Evolutionary conservation across 495 filamentous ascomycete genomes (phyloP).

Genomic region (Xylaria grammica): DNA sequence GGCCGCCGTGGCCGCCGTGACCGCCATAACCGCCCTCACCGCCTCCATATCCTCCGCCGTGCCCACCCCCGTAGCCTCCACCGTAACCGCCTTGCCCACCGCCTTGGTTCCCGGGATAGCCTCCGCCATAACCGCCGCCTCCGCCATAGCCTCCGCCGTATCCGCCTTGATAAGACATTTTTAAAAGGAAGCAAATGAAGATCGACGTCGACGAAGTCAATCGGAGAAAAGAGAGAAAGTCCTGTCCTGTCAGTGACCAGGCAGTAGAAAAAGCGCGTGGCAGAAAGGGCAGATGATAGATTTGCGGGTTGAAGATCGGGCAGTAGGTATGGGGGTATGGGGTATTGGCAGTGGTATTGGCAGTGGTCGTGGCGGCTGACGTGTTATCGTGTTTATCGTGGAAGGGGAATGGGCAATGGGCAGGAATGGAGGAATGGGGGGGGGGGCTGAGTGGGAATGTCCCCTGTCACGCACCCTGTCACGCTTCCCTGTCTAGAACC

Average conservation of each 20-base stretch:
- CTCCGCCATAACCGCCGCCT: too few species aligned
- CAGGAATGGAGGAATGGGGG: background rate
- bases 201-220: too few species aligned
- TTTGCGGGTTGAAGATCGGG: too few species aligned
- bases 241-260: too few species aligned
- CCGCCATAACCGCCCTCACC: background rate
- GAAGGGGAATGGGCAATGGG: background rate
- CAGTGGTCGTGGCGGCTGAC: too few species aligned
- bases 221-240: background rate
- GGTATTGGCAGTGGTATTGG: too few species aligned
- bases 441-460: too few species aligned
- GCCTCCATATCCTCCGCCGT: background rate
- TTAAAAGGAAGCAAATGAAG: background rate
- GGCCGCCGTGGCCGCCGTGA: slow-evolving; percentile 8
- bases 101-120: too few species aligned
- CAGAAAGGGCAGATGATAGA: slow-evolving; percentile 5
- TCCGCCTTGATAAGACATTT: slow-evolving; percentile 20
- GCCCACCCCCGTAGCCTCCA: slow-evolving; percentile 27
- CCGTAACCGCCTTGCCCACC: slow-evolving; percentile 19
- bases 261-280: too few species aligned
- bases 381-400: background rate
- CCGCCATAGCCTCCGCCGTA: slow-evolving; percentile 17
- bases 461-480: too few species aligned
- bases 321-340: background rate
- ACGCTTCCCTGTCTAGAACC: too few species aligned